phyloP scores from a whole-genome alignment of 352 stramenopile species.

The Aphanomyces astaci region DNA sequence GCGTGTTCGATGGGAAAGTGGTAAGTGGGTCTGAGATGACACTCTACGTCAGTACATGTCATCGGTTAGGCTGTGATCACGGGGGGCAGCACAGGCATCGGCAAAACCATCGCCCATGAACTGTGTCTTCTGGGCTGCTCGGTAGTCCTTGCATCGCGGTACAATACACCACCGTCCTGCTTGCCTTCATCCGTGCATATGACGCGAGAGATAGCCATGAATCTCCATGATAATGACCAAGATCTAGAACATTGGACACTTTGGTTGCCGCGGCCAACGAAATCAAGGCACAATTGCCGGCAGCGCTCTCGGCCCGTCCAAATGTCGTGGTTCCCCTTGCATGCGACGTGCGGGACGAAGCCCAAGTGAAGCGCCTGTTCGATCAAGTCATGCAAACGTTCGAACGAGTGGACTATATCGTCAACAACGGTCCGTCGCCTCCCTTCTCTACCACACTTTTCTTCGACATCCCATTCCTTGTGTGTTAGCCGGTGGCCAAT shows the following conservation, averaged over 20 bases:
- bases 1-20: conserved; percentile 71
- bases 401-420: conserved; percentile 82
- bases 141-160: conserved; percentile 78
- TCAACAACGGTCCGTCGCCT: conserved; percentile 81
- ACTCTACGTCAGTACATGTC: neutral
- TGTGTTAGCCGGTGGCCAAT: conserved; percentile 83
- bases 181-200: neutral
- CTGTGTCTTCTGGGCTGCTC: conserved; percentile 63
- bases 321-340: conserved; percentile 40
- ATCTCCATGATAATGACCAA: no score
- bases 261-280: conserved; percentile 47
- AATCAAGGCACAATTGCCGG: conserved; percentile 45
- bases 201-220: no score
- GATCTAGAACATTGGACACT: conserved; percentile 53
- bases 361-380: conserved; percentile 65
- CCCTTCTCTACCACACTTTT: neutral
- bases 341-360: conserved; percentile 70
- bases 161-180: neutral
- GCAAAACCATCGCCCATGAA: conserved; percentile 72
- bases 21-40: conserved; percentile 30
- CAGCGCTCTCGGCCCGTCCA: conserved; percentile 28
- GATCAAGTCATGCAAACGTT: conserved; percentile 65
- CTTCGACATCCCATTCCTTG: neutral
- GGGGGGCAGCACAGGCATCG: conserved; percentile 79
- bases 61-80: conserved; percentile 72